phyloP scores from a whole-genome alignment of 768 basidiomycete species.

The Termitomyces titanicus region DNA sequence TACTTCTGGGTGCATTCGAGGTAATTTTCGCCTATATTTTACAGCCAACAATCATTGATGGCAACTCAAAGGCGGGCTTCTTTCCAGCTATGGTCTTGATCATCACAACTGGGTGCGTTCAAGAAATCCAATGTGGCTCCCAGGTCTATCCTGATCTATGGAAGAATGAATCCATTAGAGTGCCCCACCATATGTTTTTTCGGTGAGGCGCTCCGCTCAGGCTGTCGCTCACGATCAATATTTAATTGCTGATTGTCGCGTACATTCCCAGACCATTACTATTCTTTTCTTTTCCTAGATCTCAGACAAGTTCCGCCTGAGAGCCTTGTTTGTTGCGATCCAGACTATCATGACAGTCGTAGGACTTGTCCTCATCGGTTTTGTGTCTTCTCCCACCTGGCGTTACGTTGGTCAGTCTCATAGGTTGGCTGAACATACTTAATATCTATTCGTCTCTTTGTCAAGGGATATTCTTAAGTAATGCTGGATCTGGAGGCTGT shows the following conservation, averaged over 20 bases:
- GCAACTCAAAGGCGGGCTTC: conserved; percentile 38
- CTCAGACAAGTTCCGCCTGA: conserved; percentile 41
- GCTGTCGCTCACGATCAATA: neutral
- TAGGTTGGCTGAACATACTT: neutral
- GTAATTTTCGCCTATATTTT: conserved; percentile 19
- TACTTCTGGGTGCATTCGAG: conserved; percentile 41
- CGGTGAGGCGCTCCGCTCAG: conserved; percentile 30
- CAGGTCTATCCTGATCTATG: neutral
- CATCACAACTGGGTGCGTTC: conserved; percentile 43
- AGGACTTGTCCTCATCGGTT: conserved; percentile 41
- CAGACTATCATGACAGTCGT: conserved; percentile 38
- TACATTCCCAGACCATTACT: conserved; percentile 34
- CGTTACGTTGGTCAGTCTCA: conserved; percentile 36
- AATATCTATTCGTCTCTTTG: conserved; percentile 1
- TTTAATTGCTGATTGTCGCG: neutral
- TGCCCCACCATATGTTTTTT: conserved; percentile 45
- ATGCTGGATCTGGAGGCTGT: conserved; percentile 41
- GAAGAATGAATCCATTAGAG: conserved; percentile 30
- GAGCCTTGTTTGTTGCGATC: conserved; percentile 39
- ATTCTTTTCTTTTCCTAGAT: conserved; percentile 42
- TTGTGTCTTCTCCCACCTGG: conserved; percentile 27
- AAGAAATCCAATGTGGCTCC: neutral
- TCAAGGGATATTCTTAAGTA: conserved; percentile 42
- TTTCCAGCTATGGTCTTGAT: conserved; percentile 47
- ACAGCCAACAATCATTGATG: neutral